A percentile compares a stretch with the other conserved stretches of the same genome.
These are phyloP conservation scores for Tausonia pullulans DNA, from an alignment of 1,284 basidiomycete species.

Conservation along the genomic window DNA sequence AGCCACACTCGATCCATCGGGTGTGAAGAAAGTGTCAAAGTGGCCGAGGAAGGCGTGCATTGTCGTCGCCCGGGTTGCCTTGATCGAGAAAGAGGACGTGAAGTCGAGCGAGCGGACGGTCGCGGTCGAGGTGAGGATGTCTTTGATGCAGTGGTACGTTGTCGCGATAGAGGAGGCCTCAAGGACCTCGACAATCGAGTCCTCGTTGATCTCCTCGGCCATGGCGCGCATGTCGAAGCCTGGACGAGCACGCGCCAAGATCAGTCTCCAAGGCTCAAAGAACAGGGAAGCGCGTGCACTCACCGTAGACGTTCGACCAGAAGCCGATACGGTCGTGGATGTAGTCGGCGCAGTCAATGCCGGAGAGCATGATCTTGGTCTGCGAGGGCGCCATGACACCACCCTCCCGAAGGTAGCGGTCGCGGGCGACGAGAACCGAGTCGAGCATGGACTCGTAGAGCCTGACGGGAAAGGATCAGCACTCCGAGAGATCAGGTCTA, in stretches of 20 bases:
- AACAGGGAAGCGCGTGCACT: slow-evolving; percentile 18
- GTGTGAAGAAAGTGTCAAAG: slow-evolving; percentile 85
- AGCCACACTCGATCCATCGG: slow-evolving; percentile 46
- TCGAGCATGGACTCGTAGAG: slow-evolving; percentile 97
- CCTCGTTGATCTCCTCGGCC: slow-evolving; percentile 55
- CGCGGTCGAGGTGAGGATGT: slow-evolving; percentile 57
- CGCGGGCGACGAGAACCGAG: slow-evolving; percentile 77
- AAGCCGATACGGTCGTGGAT: slow-evolving; percentile 72
- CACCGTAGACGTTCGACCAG: slow-evolving; percentile 86
- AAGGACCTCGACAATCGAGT: slow-evolving; percentile 72
- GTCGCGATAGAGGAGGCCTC: slow-evolving; percentile 58
- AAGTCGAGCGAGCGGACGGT: slow-evolving; percentile 66
- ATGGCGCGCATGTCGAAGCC: slow-evolving; percentile 78
- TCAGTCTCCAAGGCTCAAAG: neutral
- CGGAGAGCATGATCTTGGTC: slow-evolving; percentile 68
- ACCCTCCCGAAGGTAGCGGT: slow-evolving; percentile 60
- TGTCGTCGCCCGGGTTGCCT: slow-evolving; percentile 46
- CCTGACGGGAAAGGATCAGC: slow-evolving; percentile 10
- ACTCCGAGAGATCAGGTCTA: neutral
- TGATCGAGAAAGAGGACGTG: slow-evolving; percentile 57
- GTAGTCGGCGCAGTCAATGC: slow-evolving; percentile 64
- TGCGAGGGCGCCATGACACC: slow-evolving; percentile 92
- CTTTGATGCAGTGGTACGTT: slow-evolving; percentile 59
- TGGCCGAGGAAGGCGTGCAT: slow-evolving; percentile 79
- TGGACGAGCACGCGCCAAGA: slow-evolving; percentile 25